phyloP scores from a whole-genome alignment of 2,329 filamentous ascomycete genomes.

The Capronia americana region DNA sequence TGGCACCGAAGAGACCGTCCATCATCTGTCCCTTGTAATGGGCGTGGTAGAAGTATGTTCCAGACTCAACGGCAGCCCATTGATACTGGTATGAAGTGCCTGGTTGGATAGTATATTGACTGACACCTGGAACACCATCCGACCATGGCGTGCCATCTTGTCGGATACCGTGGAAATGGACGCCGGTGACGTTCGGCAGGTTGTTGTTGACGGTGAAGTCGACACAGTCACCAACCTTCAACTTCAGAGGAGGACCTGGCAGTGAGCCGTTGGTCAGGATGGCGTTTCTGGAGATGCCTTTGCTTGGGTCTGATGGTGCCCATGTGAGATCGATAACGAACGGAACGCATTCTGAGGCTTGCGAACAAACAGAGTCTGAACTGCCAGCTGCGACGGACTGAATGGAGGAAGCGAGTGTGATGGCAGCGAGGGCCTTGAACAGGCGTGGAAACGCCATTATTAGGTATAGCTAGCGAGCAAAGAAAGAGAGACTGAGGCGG shows the following conservation, averaged over 20 bases:
- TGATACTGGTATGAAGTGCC: constrained; percentile 69
- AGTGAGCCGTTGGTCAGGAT: constrained; percentile 77
- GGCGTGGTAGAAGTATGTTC: constrained; percentile 71
- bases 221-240: constrained; percentile 75
- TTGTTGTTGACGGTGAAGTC: constrained; percentile 73
- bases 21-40: constrained; percentile 70
- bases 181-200: constrained; percentile 67
- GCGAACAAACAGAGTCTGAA: constrained; percentile 24
- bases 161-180: constrained; percentile 81
- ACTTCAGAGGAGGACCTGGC: constrained; percentile 74
- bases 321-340: constrained; percentile 47
- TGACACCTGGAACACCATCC: constrained; percentile 73
- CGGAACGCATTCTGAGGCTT: constrained; percentile 34
- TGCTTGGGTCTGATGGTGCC: constrained; percentile 49
- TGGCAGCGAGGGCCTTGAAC: constrained; percentile 29
- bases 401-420: constrained; percentile 33
- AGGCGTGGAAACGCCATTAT: constrained; percentile 31
- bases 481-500: constrained; percentile 26
- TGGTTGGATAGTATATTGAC: constrained; percentile 71
- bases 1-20: constrained; percentile 71
- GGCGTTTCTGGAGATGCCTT: constrained; percentile 56
- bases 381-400: constrained; percentile 26
- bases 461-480: constrained; percentile 17
- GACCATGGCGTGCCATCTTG: constrained; percentile 77
- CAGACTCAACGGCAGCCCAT: constrained; percentile 54